These are phyloP conservation scores for Podaxis carcinomalis DNA, from an alignment of 768 basidiomycete genomes.

Conservation along the genomic window DNA sequence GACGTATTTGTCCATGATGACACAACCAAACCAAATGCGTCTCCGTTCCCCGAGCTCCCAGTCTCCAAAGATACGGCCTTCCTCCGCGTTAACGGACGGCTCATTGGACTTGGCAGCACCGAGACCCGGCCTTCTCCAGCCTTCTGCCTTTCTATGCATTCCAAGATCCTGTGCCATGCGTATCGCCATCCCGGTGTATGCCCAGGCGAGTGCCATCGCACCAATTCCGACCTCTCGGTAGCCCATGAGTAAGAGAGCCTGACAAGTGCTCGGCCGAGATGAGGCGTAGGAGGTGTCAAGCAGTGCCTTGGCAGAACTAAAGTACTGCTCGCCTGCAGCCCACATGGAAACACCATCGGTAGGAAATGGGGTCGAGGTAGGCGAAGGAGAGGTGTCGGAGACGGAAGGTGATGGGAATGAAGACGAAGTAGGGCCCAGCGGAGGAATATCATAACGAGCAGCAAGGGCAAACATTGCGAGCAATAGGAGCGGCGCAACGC, in stretches of 20 bases:
- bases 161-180: conserved; percentile 92
- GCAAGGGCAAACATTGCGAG: conserved; percentile 84
- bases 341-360: conserved; percentile 63
- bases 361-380: conserved; percentile 27
- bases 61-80: conserved; percentile 47
- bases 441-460: conserved; percentile 52
- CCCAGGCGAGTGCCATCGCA: conserved; percentile 86
- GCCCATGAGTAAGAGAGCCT: conserved; percentile 75
- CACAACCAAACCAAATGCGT: conserved; percentile 76
- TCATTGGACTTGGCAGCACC: conserved; percentile 23
- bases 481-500: conserved; percentile 62
- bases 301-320: conserved; percentile 60
- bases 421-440: background rate
- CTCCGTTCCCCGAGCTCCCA: conserved; percentile 67
- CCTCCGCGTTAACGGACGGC: background rate
- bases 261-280: conserved; percentile 71
- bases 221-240: conserved; percentile 87
- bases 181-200: conserved; percentile 82
- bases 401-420: background rate
- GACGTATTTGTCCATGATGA: conserved; percentile 76
- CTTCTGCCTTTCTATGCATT: conserved; percentile 77
- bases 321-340: conserved; percentile 72
- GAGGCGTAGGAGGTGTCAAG: conserved; percentile 65
- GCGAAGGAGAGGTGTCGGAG: background rate
- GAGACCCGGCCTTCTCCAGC: conserved; percentile 61